Conservation (phyloP, 371 early-diverging fungal species). For the Mycotypha africana region DNA sequence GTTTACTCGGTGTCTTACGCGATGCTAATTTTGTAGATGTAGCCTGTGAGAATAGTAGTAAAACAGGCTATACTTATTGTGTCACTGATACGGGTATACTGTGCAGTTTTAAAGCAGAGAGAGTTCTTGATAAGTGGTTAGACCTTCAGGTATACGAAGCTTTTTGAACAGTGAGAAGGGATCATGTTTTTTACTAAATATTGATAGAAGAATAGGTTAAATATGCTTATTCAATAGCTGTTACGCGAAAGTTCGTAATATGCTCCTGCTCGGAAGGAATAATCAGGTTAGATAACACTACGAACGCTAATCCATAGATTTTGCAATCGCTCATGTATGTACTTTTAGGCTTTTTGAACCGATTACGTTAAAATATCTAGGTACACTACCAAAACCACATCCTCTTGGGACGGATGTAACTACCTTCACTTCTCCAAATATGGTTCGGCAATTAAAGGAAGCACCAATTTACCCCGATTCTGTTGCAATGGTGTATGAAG, state of each 20-base stretch:
- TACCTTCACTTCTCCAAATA: constrained; percentile 29
- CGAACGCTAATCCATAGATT: neutral
- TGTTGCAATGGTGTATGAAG: constrained; percentile 49
- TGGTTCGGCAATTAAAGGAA: constrained; percentile 17
- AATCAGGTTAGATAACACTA: constrained; percentile 38
- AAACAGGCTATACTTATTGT: constrained; percentile 51
- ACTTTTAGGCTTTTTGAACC: constrained; percentile 63
- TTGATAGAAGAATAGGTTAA: too few species aligned
- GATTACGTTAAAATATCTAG: constrained; percentile 61
- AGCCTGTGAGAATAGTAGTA: constrained; percentile 43
- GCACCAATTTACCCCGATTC: constrained; percentile 54
- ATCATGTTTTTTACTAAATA: neutral
- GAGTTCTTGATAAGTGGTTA: constrained; percentile 75
- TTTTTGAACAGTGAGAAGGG: too few species aligned
- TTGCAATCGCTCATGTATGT: neutral
- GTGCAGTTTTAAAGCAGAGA: constrained; percentile 59
- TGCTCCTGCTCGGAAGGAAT: constrained; percentile 75
- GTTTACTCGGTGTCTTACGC: constrained; percentile 60
- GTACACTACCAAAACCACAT: constrained; percentile 70
- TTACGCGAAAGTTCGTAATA: constrained; percentile 55
- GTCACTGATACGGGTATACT: constrained; percentile 68
- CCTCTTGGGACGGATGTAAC: constrained; percentile 64
- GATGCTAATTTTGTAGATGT: constrained; percentile 72
- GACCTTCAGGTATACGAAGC: constrained; percentile 79
- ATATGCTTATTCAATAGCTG: constrained; percentile 60